A percentile compares a stretch with the other conserved stretches of the same genome.
Evolutionary conservation across 2,329 filamentous ascomycete genomes (phyloP).

Genomic region (Teratosphaeria epicoccoides): DNA sequence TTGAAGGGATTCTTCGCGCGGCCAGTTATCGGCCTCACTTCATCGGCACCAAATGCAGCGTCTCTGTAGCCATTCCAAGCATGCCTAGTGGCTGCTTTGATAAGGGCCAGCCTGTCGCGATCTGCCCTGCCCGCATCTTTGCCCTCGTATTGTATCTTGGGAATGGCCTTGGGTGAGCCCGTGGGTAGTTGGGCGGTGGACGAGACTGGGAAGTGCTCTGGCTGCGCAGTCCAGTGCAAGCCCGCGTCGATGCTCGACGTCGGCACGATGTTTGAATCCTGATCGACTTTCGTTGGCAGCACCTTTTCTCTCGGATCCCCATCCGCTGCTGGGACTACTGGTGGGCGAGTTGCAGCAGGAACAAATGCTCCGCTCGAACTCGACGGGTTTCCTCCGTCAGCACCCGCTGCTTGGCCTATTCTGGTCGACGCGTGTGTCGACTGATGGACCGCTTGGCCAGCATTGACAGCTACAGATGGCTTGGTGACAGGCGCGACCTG

Average conservation of each 20-base stretch:
- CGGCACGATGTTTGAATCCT: slow-evolving; percentile 3
- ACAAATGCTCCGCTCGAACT: neutral
- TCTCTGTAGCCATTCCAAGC: slow-evolving; percentile 75
- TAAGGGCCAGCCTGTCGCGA: slow-evolving; percentile 50
- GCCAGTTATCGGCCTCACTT: slow-evolving; percentile 63
- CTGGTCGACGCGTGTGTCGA: neutral
- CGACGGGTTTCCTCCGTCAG: neutral
- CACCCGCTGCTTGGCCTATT: neutral
- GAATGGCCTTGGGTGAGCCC: slow-evolving; percentile 57
- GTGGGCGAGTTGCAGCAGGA: neutral
- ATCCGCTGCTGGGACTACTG: neutral
- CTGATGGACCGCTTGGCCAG: neutral
- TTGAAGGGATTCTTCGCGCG: slow-evolving; percentile 70
- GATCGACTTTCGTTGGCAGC: slow-evolving; percentile 1
- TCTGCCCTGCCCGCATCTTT: slow-evolving; percentile 44
- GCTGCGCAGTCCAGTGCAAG: slow-evolving; percentile 60
- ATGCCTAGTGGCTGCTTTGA: slow-evolving; percentile 64
- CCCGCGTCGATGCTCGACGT: neutral
- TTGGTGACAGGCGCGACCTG: neutral
- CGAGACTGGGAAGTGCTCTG: slow-evolving; percentile 60
- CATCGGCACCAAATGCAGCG: slow-evolving; percentile 77
- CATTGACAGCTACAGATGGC: neutral
- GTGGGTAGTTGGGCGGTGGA: slow-evolving; percentile 68
- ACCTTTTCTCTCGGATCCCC: neutral
- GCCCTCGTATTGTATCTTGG: slow-evolving; percentile 67